Base-by-base conservation (phyloP, 805 yeast species). In the Wickerhamia fluorescens region DNA sequence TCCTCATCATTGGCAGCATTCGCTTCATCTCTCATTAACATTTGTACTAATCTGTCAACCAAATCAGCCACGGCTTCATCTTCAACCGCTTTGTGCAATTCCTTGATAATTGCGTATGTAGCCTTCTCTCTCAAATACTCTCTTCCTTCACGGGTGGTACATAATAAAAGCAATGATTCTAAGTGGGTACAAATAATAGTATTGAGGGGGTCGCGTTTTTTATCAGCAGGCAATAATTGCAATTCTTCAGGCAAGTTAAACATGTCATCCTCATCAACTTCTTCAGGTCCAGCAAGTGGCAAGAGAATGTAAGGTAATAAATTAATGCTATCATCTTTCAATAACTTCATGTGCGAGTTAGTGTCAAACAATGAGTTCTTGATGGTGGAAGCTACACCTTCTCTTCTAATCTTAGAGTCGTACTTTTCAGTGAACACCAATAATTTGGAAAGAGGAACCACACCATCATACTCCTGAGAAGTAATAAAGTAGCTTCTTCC, bases 361-460 rank as follows among this genome's bases (percentile, higher is more conserved):
- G 83, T 64, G 48, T 88, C 95, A 47, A 89, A 89, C 28, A 89
- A 60, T 0, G 89, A 73, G 56, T 89, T 89, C 53, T 92, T 89
- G 42, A 92, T 83, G 2, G 96, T 82, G 4, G 94, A 81, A 2
- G 94, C 94, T 21, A 85, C 88, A 47, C 95, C 96, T 50, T 82
- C 88, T 56, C 97, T 72, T 59, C 97, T 76, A 15, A 75, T 73
- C 44, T 74, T 75, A 9, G 84, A 67, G 47, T 81, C 88, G 41
- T 77, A 81, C 45, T 77, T 74, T 48, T 84, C 88, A 4, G 96
- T 81, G 57, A 86, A 87, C 0, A 77, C 92, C 35, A 84, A 62
- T 16, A 87, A 56, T 49, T 85, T 85, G n/a, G 87, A 75, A 14
- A 86, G 56, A 20, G 95, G 95, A 11, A 82, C 77, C 12, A 83